Percentiles rank a stretch among this genome's conserved stretches.
phyloP scores from a whole-genome alignment of 2,329 filamentous ascomycete species.

The Elsinoe perseae region DNA sequence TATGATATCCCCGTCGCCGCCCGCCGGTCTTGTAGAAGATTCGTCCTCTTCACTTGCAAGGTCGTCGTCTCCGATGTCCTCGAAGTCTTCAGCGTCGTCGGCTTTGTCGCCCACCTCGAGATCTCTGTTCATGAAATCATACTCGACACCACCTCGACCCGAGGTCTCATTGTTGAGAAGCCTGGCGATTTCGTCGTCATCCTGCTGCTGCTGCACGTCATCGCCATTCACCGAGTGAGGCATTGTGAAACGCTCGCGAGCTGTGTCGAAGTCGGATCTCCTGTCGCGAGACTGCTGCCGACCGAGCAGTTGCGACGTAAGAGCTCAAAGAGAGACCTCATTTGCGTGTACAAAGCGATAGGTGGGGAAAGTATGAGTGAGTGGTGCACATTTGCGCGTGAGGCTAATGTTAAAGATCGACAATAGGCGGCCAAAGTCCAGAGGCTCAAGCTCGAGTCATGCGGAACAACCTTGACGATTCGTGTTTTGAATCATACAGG shows the following conservation, averaged over 20 bases:
- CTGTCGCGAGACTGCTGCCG: not conserved
- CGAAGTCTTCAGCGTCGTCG: constrained; percentile 83
- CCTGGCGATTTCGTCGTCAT: constrained; percentile 26
- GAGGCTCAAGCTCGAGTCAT: not conserved
- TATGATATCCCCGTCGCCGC: constrained; percentile 16
- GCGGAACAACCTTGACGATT: not conserved
- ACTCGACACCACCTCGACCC: constrained; percentile 21
- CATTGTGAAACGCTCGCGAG: constrained; percentile 23
- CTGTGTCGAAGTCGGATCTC: not conserved
- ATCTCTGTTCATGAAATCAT: constrained; percentile 26
- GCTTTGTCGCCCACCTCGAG: constrained; percentile 64
- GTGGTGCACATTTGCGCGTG: not conserved
- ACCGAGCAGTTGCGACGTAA: not conserved
- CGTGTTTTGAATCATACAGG: too few species aligned
- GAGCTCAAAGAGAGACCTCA: not conserved
- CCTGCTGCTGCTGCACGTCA: constrained; percentile 21
- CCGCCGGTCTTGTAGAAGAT: constrained; percentile 17
- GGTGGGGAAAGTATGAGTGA: not conserved
- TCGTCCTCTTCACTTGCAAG: constrained; percentile 68
- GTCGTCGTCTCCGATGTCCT: constrained; percentile 87
- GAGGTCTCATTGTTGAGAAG: constrained; percentile 25
- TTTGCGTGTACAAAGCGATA: not conserved
- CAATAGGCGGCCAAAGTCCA: constrained; percentile 1
- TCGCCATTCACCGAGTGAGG: constrained; percentile 32
- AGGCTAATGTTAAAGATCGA: not conserved